Evolutionary conservation across 2,329 filamentous ascomycete species (phyloP).

Genomic region (Bipolaris oryzae): DNA sequence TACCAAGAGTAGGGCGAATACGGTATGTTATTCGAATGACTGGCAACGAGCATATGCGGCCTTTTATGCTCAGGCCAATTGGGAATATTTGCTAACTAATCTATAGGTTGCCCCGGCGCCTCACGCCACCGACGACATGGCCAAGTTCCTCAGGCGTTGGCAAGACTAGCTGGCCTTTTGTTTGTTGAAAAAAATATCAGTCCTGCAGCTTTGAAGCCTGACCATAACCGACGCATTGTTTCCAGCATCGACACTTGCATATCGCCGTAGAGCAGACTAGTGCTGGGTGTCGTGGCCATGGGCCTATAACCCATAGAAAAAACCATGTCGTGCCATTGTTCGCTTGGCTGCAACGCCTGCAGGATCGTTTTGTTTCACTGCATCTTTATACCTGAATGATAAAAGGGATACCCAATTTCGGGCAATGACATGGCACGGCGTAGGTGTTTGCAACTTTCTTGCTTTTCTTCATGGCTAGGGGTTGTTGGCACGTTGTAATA

Average conservation of each 20-base stretch:
- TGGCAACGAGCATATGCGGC: not conserved
- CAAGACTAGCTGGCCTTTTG: slow-evolving; percentile 55
- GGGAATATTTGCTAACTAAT: slow-evolving; percentile 21
- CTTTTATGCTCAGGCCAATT: not conserved
- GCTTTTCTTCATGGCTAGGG: slow-evolving; percentile 1
- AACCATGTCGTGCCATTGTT: not conserved
- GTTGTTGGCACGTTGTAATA: not conserved
- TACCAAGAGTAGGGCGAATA: slow-evolving; percentile 61
- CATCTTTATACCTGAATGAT: not conserved
- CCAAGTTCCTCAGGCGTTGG: slow-evolving; percentile 64
- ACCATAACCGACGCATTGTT: not conserved
- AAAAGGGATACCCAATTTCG: not conserved
- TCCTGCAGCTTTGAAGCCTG: not conserved
- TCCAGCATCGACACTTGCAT: not conserved
- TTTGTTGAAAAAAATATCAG: not conserved
- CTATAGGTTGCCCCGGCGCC: slow-evolving; percentile 60
- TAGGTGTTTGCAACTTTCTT: slow-evolving; percentile 17
- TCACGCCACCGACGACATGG: slow-evolving; percentile 60
- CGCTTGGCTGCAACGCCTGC: not conserved
- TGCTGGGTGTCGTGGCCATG: not conserved
- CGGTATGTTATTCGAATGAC: slow-evolving; percentile 53
- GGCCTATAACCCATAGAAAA: too few species aligned
- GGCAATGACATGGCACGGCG: slow-evolving; percentile 4
- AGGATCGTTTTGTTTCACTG: not conserved
- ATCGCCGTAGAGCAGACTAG: not conserved